Evolutionary conservation across 345 rosid genomes (phyloP), one percentile per base, ranked within the genome.

Genomic region (Salix viminalis): DNA sequence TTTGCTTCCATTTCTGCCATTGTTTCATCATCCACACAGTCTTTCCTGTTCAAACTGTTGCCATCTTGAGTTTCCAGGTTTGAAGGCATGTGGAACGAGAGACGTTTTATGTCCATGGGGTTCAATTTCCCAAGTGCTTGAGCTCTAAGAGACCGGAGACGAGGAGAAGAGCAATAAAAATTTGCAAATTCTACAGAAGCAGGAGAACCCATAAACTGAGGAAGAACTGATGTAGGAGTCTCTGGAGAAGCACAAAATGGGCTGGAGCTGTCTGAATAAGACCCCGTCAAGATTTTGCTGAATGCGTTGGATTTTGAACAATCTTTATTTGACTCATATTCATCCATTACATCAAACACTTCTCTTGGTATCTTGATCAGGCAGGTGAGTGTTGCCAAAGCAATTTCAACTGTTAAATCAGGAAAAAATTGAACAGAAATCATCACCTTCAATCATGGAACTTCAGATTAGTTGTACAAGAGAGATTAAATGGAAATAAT

Each of bases 81-180:
- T 1, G 92, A 81, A 78, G 85, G 62, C 83, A 88, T 83, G 71
- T 87, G 85, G 5, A 88, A 81, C 2, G 88, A 77, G n/a, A 91
- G 89, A 64, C 87, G 86, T 79, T 92, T 90, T 62, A 87, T 73
- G 54, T 90, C 97, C 2, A 92, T 76, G 18, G 91, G 95, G 80
- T 88, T 94, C 77, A 90, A 74, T 73, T 91, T 96, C 68, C 88
- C 97, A 32, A 90, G 84, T 41, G 95, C 89, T 72, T 91, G 92
- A 67, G 90, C 88, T 80, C 97, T 77, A 15, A 89, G 77, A 41
- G 85, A 84, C 75, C 74, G 68, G 69, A 83, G 85, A 74, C 82
- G 79, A 3, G 90, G 74, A 1, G 87, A 84, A 0, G 75, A 81
- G 67, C 79, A 72, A 56, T 81, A 76, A 36, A 52, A 74, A 54